Conservation (phyloP, 2,329 filamentous ascomycete species). For the Gnomoniopsis smithogilvyi region DNA sequence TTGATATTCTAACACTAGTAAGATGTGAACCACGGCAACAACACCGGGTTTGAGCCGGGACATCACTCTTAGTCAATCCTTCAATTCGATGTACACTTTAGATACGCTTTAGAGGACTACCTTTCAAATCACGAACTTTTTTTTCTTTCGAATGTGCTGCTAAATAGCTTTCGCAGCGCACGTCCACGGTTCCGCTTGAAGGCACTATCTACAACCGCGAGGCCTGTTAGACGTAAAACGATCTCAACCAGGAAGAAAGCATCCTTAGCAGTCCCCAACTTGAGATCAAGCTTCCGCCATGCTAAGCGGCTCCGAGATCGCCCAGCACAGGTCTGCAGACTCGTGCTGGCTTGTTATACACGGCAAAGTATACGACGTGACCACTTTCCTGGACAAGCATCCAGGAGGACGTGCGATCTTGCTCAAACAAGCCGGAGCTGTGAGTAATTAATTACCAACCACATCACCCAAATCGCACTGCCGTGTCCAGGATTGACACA, state of each 20-base stretch:
- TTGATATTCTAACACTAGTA: too few relatives aligned
- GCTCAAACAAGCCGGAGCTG: slow-evolving; percentile 27
- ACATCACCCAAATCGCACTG: not conserved
- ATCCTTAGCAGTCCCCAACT: not conserved
- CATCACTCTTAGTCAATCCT: too few relatives aligned
- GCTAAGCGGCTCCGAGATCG: slow-evolving; percentile 30
- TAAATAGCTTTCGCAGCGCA: not conserved
- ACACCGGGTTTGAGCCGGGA: too few relatives aligned
- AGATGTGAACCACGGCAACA: too few relatives aligned
- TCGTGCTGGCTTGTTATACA: slow-evolving; percentile 37
- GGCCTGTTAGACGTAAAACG: too few relatives aligned
- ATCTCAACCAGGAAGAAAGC: not conserved
- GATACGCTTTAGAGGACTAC: too few relatives aligned
- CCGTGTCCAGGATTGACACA: not conserved
- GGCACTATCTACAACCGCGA: not conserved
- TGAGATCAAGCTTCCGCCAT: not conserved
- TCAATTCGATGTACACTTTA: too few relatives aligned
- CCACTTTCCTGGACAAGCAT: slow-evolving; percentile 31
- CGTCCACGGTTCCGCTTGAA: too few relatives aligned
- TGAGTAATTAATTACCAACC: slow-evolving; percentile 19
- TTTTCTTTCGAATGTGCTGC: not conserved
- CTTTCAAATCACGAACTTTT: not conserved
- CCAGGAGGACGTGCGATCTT: slow-evolving; percentile 29
- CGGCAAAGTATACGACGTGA: slow-evolving; percentile 34
- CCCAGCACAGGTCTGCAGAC: slow-evolving; percentile 29